A percentile compares a stretch with the other conserved stretches of the same genome.
Evolutionary conservation across 164 flowering plant genomes (phyloP).

Genomic region (Umbellularia californica): DNA sequence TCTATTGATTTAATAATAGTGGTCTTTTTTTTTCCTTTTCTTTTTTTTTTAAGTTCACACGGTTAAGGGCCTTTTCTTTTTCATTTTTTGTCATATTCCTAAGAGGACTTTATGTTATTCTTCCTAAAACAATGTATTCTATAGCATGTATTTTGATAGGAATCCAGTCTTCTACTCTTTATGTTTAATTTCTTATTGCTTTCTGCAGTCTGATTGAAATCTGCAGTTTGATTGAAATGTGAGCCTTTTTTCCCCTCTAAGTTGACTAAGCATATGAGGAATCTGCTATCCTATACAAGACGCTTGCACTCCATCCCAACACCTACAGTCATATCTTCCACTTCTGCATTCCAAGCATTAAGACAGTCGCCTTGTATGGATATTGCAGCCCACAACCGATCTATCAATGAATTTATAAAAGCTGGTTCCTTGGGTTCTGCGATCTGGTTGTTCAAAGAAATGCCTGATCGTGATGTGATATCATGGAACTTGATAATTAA

Average conservation of each 20-base stretch:
- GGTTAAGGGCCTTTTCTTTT: too few species aligned
- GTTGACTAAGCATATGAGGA: slow-evolving; percentile 17
- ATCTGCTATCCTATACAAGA: slow-evolving; percentile 7
- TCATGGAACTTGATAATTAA: slow-evolving; percentile 60
- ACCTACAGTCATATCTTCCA: slow-evolving; percentile 1
- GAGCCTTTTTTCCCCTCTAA: too few species aligned
- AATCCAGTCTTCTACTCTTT: too few species aligned
- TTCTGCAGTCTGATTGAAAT: too few species aligned
- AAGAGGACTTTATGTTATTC: too few species aligned
- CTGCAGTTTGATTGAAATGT: too few species aligned
- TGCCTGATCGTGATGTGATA: slow-evolving; percentile 47
- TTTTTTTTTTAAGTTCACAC: too few species aligned
- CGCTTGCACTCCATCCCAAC: slow-evolving; percentile 15
- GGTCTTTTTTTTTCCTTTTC: neutral
- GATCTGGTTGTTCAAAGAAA: slow-evolving; percentile 46
- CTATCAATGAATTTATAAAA: slow-evolving; percentile 33
- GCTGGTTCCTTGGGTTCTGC: slow-evolving; percentile 40
- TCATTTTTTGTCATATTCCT: too few species aligned
- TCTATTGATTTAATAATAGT: neutral
- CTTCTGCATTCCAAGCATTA: neutral
- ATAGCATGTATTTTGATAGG: too few species aligned
- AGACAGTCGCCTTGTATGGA: neutral
- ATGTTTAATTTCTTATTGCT: too few species aligned
- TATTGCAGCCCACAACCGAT: slow-evolving; percentile 33
- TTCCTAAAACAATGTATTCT: too few species aligned